Conservation (phyloP, 2,329 filamentous ascomycete species). For the Monilinia fructigena region DNA sequence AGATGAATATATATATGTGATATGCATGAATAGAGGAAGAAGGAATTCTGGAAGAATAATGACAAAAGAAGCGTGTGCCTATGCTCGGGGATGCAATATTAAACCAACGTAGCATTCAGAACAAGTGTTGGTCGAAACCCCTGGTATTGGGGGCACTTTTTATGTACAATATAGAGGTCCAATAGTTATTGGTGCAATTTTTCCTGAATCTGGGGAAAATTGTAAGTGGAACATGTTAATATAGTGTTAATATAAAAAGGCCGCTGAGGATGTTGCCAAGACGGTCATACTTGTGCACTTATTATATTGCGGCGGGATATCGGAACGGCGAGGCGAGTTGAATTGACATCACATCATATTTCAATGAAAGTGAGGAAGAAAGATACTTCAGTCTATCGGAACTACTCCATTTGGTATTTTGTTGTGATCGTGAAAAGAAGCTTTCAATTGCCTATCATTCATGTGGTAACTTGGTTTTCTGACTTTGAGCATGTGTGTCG, state of each 20-base stretch:
- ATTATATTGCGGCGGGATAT: constrained; percentile 13
- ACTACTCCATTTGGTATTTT: neutral
- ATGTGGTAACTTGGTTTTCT: neutral
- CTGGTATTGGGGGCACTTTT: neutral
- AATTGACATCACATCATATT: neutral
- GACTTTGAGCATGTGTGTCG: neutral
- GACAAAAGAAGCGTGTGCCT: neutral
- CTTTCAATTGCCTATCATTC: neutral
- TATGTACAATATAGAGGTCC: neutral
- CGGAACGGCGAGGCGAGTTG: constrained; percentile 14
- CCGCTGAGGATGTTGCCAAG: constrained; percentile 10
- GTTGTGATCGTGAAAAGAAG: neutral
- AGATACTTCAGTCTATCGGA: neutral
- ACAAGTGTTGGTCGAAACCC: neutral
- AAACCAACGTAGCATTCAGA: neutral
- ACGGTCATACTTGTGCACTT: neutral
- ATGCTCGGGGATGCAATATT: neutral
- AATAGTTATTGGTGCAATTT: neutral
- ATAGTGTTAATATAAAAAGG: neutral
- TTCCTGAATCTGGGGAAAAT: neutral
- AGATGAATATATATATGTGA: neutral
- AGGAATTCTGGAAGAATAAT: too few species aligned
- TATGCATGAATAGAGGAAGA: neutral
- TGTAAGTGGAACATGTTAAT: neutral
- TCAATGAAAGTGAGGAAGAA: too few species aligned